These are phyloP conservation scores for Tuber melanosporum DNA, from an alignment of 495 filamentous ascomycete genomes.

Conservation along the genomic window DNA sequence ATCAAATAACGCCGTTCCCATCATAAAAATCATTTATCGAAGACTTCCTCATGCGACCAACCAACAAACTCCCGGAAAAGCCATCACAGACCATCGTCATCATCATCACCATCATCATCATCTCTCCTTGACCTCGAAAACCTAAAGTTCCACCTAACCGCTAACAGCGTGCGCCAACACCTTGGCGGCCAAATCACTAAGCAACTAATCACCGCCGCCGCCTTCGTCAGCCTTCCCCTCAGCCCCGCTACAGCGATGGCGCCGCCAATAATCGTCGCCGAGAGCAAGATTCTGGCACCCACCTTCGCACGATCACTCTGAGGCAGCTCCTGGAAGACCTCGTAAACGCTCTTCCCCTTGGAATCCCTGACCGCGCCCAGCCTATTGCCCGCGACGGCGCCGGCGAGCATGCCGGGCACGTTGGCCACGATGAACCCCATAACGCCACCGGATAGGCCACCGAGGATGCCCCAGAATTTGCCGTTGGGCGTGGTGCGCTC, in stretches of 20 bases:
- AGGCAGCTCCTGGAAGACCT: conserved; percentile 80
- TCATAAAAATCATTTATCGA: not conserved
- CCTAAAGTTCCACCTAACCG: conserved; percentile 15
- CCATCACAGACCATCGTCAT: not conserved
- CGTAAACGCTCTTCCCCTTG: conserved; percentile 90
- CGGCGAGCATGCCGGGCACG: conserved; percentile 78
- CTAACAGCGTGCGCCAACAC: conserved; percentile 39
- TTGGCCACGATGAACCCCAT: conserved; percentile 94
- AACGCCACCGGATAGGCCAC: conserved; percentile 78
- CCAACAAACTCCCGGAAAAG: not conserved
- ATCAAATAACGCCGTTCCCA: not conserved
- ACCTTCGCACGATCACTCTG: conserved; percentile 70
- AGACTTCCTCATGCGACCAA: not conserved
- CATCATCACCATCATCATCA: too few relatives aligned
- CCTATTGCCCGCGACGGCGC: conserved; percentile 85
- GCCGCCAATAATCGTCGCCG: conserved; percentile 18
- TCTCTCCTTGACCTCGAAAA: conserved; percentile 3
- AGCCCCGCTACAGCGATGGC: conserved; percentile 27
- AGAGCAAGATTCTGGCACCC: conserved; percentile 27
- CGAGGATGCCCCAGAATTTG: conserved; percentile 79
- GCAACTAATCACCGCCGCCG: conserved; percentile 24
- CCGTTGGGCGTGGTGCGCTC: conserved; percentile 49
- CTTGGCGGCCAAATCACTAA: conserved; percentile 38
- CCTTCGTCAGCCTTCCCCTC: conserved; percentile 26
- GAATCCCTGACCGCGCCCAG: conserved; percentile 81